These are phyloP conservation scores for Ustilago xerochloae DNA, from an alignment of 1,284 basidiomycete species.

Conservation along the genomic window DNA sequence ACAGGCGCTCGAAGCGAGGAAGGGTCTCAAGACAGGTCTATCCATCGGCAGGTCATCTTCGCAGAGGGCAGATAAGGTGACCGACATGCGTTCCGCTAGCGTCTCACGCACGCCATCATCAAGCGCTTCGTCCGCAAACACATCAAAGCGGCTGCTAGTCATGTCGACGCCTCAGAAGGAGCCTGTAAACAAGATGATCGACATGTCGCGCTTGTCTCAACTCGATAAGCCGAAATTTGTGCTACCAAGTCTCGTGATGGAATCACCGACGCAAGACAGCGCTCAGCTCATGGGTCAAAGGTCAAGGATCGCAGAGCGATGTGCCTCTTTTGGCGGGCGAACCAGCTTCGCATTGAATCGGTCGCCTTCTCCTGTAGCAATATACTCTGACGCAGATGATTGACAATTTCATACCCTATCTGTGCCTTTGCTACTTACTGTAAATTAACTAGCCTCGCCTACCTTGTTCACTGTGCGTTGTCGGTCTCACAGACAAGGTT, in stretches of 20 bases:
- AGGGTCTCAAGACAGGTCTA: not conserved
- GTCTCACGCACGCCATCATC: conserved; percentile 9
- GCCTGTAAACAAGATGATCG: conserved; percentile 8
- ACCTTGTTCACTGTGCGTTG: not conserved
- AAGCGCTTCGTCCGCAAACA: not conserved
- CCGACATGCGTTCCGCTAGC: conserved; percentile 4
- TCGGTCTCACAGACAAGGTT: not conserved
- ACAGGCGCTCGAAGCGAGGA: not conserved
- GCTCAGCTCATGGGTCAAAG: not conserved
- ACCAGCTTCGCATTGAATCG: conserved; percentile 19
- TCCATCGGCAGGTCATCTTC: not conserved
- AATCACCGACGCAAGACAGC: conserved; percentile 25
- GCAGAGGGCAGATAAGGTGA: conserved; percentile 1
- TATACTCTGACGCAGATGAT: conserved; percentile 26
- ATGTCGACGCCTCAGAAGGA: conserved; percentile 42
- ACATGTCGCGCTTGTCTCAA: conserved; percentile 3
- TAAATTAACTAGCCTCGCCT: not conserved
- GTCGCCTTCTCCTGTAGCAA: conserved; percentile 21
- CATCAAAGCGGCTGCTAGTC: conserved; percentile 25
- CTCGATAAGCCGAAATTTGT: conserved; percentile 26
- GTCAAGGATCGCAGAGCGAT: conserved; percentile 14
- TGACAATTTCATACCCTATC: no score
- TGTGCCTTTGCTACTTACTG: no score
- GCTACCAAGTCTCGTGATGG: conserved; percentile 33
- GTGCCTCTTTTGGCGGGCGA: conserved; percentile 21